Evolutionary conservation across 1,139 yeast species (phyloP).

Genomic region (Fermentozyma sake): DNA sequence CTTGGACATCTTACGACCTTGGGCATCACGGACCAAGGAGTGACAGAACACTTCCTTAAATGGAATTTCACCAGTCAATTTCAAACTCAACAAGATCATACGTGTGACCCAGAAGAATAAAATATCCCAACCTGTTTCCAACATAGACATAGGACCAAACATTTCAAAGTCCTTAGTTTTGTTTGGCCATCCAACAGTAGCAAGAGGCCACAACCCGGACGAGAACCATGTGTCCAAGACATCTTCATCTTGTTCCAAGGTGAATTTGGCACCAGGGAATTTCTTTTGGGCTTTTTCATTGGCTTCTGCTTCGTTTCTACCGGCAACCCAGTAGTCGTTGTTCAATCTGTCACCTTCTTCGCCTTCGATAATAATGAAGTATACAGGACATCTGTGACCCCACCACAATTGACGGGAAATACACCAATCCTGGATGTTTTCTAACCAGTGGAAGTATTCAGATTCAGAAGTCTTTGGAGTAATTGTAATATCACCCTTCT

Average conservation of each 20-base stretch:
- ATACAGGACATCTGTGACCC: slow-evolving; percentile 99
- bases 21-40: slow-evolving; percentile 97
- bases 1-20: slow-evolving; percentile 98
- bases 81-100: slow-evolving; percentile 89
- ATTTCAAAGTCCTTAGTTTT: slow-evolving; percentile 62
- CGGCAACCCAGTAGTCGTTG: slow-evolving; percentile 87
- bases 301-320: slow-evolving; percentile 80
- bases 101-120: slow-evolving; percentile 98
- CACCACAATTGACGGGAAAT: slow-evolving; percentile 99
- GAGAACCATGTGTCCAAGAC: slow-evolving; percentile 99
- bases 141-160: slow-evolving; percentile 86
- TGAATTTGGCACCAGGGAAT: slow-evolving; percentile 67
- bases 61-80: slow-evolving; percentile 87
- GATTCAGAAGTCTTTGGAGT: slow-evolving; percentile 86
- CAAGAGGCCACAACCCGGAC: slow-evolving; percentile 96
- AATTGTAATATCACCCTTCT: slow-evolving; percentile 74
- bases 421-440: slow-evolving; percentile 98
- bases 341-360: slow-evolving; percentile 55
- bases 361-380: slow-evolving; percentile 80
- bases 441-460: slow-evolving; percentile 95
- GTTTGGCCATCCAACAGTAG: slow-evolving; percentile 95
- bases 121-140: slow-evolving; percentile 99
- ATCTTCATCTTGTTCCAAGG: slow-evolving; percentile 93
- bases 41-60: slow-evolving; percentile 97
- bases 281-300: slow-evolving; percentile 68